Evolutionary conservation across 495 filamentous ascomycete species (phyloP).

Genomic region (Cercophora samala): DNA sequence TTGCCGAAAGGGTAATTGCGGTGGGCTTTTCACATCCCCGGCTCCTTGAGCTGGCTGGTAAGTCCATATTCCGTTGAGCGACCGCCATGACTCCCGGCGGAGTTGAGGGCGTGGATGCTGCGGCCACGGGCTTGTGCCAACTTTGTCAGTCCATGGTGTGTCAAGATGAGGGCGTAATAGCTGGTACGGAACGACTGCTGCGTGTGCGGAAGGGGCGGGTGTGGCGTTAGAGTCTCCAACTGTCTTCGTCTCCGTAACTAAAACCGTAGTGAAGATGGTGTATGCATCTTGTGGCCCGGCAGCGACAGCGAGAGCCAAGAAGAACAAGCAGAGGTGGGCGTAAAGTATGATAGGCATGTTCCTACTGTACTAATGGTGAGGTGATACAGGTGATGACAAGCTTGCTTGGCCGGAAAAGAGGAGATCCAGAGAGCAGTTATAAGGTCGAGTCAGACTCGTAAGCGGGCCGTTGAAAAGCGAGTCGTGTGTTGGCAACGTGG

Average conservation of each 20-base stretch:
- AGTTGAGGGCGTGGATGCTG: slow-evolving; percentile 64
- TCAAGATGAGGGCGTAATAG: slow-evolving; percentile 47
- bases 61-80: slow-evolving; percentile 65
- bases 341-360: neutral
- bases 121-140: slow-evolving; percentile 62
- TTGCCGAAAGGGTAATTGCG: slow-evolving; percentile 40
- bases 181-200: slow-evolving; percentile 22
- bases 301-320: neutral
- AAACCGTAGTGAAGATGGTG: neutral
- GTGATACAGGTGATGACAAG: neutral
- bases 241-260: neutral
- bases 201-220: neutral
- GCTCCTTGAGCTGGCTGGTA: slow-evolving; percentile 47
- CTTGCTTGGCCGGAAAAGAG: neutral
- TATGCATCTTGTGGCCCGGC: neutral
- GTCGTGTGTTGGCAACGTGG: neutral
- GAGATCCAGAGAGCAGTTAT: neutral
- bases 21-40: slow-evolving; percentile 42
- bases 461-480: neutral
- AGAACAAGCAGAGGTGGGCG: neutral
- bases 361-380: neutral
- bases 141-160: slow-evolving; percentile 60
- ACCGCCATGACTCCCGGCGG: slow-evolving; percentile 57
- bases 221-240: neutral
- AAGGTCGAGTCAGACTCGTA: neutral